Base-by-base conservation (phyloP, 192 early-diverging fungal species). In the Mortierella alpina region DNA sequence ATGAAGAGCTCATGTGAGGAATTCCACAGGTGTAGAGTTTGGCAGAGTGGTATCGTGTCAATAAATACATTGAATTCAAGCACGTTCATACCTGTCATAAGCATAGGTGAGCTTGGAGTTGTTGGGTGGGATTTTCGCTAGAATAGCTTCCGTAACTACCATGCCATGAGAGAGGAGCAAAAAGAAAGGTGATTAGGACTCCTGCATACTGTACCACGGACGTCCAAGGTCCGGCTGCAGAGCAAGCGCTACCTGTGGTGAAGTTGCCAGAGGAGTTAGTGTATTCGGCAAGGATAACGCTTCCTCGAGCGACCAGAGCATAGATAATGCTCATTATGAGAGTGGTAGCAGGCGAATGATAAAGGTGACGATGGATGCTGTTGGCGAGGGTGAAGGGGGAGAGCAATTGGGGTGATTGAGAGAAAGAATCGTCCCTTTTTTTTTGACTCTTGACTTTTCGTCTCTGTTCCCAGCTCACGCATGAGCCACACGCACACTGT, bases 61-160 rank as follows among this genome's bases (percentile, higher is more conserved):
- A 0, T 4, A 22, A n/a, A 12, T 12, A 65, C 9, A 49, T 17
- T 9, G 42, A 18, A 40, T 31, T 31, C 12, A 11, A 59, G n/a
- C n/a, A 9, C 22, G 15, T 67, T 58, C 46, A 66, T 86, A 91
- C 89, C 89, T 70, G 84, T 97, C 96, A 79, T 96, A 96, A n/a
- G 95, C 93, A 72, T 95, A 97, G 7, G 96, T 95, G 52, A 97
- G 86, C 82, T 96, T 96, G 39, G 93, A 93, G 83, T 97, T 93
- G 77, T 93, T 94, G 44, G 95, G 92, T 12, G 95, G 95, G 47
- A 97, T 94, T 75, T 95, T 95, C 50, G 93, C 93, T 13, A 96
- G 86, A 58, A 97, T 96, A 50, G 92, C 92, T 69, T 95, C 92
- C 20, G 93, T 94, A 45, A 95, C 91, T 87, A 73, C 59, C 46